Percentiles rank a stretch among this genome's conserved stretches.
Evolutionary conservation across 805 yeast genomes (phyloP).

Genomic region (Cyberlindnera euphorbiiphila): DNA sequence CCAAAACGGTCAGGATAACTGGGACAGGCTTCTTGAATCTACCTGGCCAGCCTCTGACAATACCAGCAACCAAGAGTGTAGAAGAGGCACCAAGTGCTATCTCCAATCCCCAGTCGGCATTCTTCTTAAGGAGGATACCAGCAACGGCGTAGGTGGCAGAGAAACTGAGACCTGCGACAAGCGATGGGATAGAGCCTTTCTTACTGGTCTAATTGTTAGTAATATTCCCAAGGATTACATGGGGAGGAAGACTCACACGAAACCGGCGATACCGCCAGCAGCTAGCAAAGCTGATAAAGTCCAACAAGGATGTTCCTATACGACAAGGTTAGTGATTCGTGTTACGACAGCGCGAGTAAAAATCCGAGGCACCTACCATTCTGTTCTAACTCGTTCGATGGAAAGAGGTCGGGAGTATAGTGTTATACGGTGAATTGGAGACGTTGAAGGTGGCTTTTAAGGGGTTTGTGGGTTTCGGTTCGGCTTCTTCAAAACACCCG

Average conservation of each 20-base stretch:
- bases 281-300: slow-evolving; percentile 67
- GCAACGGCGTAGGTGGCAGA: slow-evolving; percentile 60
- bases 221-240: background rate
- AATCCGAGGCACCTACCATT: too few species aligned
- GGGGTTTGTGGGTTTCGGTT: too few species aligned
- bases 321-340: too few species aligned
- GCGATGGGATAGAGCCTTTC: slow-evolving; percentile 69
- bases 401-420: too few species aligned
- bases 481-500: too few species aligned
- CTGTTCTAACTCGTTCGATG: too few species aligned
- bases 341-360: too few species aligned
- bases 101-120: slow-evolving; percentile 78
- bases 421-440: too few species aligned
- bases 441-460: too few species aligned
- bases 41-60: slow-evolving; percentile 62
- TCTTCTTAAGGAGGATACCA: slow-evolving; percentile 69
- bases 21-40: slow-evolving; percentile 74
- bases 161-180: slow-evolving; percentile 68
- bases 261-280: slow-evolving; percentile 71
- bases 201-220: slow-evolving; percentile 7
- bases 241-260: slow-evolving; percentile 33
- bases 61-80: slow-evolving; percentile 63
- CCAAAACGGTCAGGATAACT: slow-evolving; percentile 55
- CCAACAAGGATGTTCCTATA: slow-evolving; percentile 73
- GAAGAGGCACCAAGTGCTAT: slow-evolving; percentile 71